These are phyloP conservation scores for Chaetomiaceae sp. DNA, from an alignment of 2,329 filamentous ascomycete species.

Conservation along the genomic window DNA sequence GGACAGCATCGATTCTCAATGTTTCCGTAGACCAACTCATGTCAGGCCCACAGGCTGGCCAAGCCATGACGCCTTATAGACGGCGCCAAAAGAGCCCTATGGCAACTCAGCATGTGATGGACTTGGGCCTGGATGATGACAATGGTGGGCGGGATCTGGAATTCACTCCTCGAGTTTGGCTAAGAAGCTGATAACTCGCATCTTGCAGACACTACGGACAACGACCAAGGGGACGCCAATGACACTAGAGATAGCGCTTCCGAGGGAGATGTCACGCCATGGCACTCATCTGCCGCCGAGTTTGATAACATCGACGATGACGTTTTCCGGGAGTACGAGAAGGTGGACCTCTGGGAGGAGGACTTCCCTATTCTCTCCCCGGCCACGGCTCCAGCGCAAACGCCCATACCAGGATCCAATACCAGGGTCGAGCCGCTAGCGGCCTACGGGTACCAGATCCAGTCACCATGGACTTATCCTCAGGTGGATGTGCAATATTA, in stretches of 20 bases:
- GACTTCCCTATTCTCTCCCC: not conserved
- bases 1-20: not conserved
- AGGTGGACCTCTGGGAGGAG: not conserved
- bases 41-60: not conserved
- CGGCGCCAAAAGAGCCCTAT: not conserved
- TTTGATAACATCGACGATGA: not conserved
- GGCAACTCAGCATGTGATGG: not conserved
- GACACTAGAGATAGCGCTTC: not conserved
- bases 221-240: not conserved
- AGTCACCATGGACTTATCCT: not conserved
- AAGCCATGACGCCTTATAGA: not conserved
- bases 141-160: not conserved
- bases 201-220: not conserved
- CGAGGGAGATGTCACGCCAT: not conserved
- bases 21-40: not conserved
- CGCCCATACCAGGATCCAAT: not conserved
- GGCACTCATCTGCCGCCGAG: not conserved
- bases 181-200: no score
- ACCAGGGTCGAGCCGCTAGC: not conserved
- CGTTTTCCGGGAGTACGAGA: not conserved
- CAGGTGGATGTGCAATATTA: not conserved
- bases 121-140: not conserved
- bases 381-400: not conserved
- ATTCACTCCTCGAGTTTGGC: no score
- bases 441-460: not conserved